Conservation (phyloP, 495 filamentous ascomycete genomes). For the Podospora anserina region DNA sequence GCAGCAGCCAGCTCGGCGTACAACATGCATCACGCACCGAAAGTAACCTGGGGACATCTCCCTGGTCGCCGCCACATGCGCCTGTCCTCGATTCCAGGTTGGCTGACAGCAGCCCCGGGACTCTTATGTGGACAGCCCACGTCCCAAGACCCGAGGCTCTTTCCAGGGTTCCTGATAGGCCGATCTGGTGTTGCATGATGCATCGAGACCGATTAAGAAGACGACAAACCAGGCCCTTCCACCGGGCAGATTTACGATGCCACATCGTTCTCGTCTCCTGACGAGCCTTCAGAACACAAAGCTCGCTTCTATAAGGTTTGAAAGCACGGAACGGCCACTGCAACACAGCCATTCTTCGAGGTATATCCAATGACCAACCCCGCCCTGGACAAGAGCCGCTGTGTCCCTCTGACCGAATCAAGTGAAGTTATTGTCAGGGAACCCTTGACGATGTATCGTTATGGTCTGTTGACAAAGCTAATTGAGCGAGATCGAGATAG, state of each 20-base stretch:
- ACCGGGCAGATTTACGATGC: not conserved
- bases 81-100: too few species aligned
- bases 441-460: not conserved
- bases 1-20: not conserved
- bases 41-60: not conserved
- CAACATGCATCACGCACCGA: not conserved
- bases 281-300: not conserved
- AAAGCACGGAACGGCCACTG: not conserved
- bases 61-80: not conserved
- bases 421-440: not conserved
- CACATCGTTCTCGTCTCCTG: not conserved
- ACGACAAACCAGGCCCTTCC: not conserved
- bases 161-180: not conserved
- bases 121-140: not conserved
- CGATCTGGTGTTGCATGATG: constrained; percentile 4
- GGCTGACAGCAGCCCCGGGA: not conserved
- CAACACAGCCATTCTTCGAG: not conserved
- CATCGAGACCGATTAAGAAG: constrained; percentile 2
- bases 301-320: not conserved
- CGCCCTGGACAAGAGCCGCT: too few species aligned
- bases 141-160: not conserved
- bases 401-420: not conserved
- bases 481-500: not conserved
- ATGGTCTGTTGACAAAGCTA: not conserved
- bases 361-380: not conserved